Percentiles rank a stretch among this genome's conserved stretches.
Conservation (phyloP, 306 rosid genomes). For the Castanospermum australe region DNA sequence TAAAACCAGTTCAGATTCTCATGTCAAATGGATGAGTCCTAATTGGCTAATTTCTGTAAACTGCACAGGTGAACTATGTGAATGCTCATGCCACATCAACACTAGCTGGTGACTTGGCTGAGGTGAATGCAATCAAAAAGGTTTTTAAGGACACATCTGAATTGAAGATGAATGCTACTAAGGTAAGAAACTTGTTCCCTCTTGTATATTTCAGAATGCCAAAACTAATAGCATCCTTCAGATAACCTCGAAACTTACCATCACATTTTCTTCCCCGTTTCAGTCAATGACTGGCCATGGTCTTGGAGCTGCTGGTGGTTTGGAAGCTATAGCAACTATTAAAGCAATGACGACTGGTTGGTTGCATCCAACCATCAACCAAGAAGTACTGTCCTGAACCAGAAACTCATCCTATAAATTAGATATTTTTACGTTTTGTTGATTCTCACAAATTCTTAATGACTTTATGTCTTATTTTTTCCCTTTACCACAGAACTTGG, state of each 20-base stretch:
- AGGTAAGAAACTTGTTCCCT: conserved; percentile 38
- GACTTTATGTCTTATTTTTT: neutral
- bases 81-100: conserved; percentile 89
- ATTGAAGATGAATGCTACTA: conserved; percentile 71
- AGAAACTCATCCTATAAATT: neutral
- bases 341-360: conserved; percentile 73
- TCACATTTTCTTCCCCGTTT: neutral
- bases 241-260: neutral
- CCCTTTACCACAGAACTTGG: conserved; percentile 49
- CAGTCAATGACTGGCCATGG: conserved; percentile 87
- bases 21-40: neutral
- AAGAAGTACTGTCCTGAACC: conserved; percentile 40
- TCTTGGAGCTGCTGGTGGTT: conserved; percentile 80
- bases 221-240: neutral
- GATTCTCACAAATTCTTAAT: neutral
- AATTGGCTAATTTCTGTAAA: conserved; percentile 2
- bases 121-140: conserved; percentile 66
- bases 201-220: neutral
- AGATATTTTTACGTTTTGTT: neutral
- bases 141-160: conserved; percentile 62
- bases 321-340: conserved; percentile 77
- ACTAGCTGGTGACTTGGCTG: conserved; percentile 72
- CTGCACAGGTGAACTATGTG: conserved; percentile 65
- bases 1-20: conserved; percentile 1
- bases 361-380: conserved; percentile 80